Evolutionary conservation across 805 yeast species (phyloP), one percentile per base, ranked within the genome.

Genomic region (Teunomyces kruisii): DNA sequence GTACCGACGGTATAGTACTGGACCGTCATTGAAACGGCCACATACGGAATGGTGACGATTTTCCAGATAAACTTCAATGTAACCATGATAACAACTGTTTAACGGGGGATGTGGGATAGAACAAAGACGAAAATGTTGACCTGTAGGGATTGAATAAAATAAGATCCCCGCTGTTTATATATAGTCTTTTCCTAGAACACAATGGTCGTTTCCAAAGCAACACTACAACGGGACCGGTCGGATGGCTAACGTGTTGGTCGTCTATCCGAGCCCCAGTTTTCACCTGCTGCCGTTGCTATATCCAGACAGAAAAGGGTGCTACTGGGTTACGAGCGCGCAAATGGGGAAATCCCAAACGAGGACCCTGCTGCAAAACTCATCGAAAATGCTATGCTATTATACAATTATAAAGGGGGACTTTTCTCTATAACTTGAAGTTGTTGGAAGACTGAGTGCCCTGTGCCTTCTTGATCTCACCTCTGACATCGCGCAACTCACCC

Each of bases 401-500:
- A 35, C 38, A 35, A 35, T 24, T 17, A 22, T 35, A 19, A 35
- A 35, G 28, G 38, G n/a, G 28, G n/a, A 13, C 38, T 35, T 10
- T n/a, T n/a, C n/a, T n/a, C 42, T 56, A 61, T 42, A 62, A 54
- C 44, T 57, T 62, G 43, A 64, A 67, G 43, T 54, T 56, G 46
- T 55, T 63, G 8, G 68, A 58, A 3, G 56, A 51, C 47, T 58
- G 63, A 4, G 63, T 56, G 14, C 59, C 65, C 42, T 61, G 58
- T 12, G 72, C 71, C 58, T 74, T 80, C 56, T 79, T 80, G 40
- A 76, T 62, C 46, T 84, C 80, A 61, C 96, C 96, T 51, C 74
- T 76, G 48, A 84, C 75, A 62, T 87, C 94, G 43, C 83, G 78
- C 68, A 79, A 78, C 58, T 83, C 83, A 56, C 96, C 96, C 61